These are phyloP conservation scores for Echeveria elegans DNA, from an alignment of 164 flowering plant species.

Conservation along the genomic window DNA sequence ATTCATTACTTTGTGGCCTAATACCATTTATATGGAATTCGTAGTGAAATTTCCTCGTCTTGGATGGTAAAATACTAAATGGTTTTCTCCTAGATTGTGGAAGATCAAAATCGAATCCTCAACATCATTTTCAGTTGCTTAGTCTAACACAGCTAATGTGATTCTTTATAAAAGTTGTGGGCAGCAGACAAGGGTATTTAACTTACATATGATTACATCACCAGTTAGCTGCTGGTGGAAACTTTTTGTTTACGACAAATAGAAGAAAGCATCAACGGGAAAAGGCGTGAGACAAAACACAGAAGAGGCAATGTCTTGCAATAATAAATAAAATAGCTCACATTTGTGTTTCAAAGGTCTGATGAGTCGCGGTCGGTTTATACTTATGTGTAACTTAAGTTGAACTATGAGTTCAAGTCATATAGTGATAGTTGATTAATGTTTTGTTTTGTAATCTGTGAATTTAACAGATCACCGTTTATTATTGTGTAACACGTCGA, in stretches of 20 bases:
- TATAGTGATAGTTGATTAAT: not conserved
- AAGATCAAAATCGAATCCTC: not conserved
- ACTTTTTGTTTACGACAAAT: too few relatives aligned
- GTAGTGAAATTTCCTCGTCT: not conserved
- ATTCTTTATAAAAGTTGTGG: not conserved
- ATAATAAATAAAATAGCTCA: not conserved
- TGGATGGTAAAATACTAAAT: not conserved
- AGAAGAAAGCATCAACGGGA: not conserved
- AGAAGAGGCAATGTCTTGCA: not conserved
- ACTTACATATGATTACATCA: not conserved
- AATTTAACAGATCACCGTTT: too few relatives aligned
- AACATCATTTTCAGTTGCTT: not conserved
- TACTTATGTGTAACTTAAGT: not conserved
- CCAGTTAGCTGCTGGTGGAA: too few relatives aligned
- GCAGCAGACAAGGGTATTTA: not conserved
- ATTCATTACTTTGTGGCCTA: not conserved
- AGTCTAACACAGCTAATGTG: not conserved
- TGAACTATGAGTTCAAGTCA: not conserved
- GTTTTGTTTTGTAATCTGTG: too few relatives aligned
- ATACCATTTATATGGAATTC: not conserved
- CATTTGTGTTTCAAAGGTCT: not conserved
- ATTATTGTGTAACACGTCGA: too few relatives aligned
- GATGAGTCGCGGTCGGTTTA: constrained; percentile 1
- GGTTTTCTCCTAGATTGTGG: not conserved
- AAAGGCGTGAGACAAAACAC: not conserved